phyloP scores from a whole-genome alignment of 257 asterid genomes.

The Jacaranda copaia region DNA sequence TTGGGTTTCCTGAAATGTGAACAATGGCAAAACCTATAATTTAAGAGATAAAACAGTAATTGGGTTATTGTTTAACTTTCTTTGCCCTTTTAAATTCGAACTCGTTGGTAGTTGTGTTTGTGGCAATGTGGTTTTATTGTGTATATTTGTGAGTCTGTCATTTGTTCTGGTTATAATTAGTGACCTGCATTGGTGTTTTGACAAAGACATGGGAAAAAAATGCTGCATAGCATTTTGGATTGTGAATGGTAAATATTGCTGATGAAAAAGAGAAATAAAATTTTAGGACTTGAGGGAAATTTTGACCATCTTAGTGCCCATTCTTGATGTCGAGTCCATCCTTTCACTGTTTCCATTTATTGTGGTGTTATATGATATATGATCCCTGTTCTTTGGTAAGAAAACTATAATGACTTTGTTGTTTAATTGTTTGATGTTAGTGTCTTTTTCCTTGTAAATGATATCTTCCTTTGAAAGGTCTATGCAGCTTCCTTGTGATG shows the following conservation, averaged over 20 bases:
- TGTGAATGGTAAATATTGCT: conserved; percentile 20
- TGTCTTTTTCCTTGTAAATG: conserved; percentile 8
- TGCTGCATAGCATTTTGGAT: background rate
- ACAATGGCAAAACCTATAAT: background rate
- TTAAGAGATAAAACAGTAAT: background rate
- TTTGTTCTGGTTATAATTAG: background rate
- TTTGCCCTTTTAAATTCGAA: background rate
- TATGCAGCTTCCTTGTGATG: background rate
- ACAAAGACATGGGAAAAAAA: background rate
- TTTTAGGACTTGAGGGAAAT: conserved; percentile 9
- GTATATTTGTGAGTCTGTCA: background rate
- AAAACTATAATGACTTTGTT: background rate
- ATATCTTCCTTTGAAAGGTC: background rate
- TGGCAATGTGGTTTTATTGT: too few relatives aligned
- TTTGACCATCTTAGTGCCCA: background rate
- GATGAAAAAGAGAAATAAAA: background rate
- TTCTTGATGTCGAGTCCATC: background rate
- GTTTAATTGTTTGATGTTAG: conserved; percentile 1
- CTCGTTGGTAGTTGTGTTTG: background rate
- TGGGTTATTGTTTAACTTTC: background rate
- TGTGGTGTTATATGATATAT: background rate
- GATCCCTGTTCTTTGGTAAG: background rate
- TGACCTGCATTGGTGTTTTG: conserved; percentile 1
- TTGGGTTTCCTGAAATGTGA: background rate
- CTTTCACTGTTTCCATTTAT: background rate